These are phyloP conservation scores for Trichosporon faecale DNA, from an alignment of 1,284 basidiomycete genomes.

Conservation along the genomic window DNA sequence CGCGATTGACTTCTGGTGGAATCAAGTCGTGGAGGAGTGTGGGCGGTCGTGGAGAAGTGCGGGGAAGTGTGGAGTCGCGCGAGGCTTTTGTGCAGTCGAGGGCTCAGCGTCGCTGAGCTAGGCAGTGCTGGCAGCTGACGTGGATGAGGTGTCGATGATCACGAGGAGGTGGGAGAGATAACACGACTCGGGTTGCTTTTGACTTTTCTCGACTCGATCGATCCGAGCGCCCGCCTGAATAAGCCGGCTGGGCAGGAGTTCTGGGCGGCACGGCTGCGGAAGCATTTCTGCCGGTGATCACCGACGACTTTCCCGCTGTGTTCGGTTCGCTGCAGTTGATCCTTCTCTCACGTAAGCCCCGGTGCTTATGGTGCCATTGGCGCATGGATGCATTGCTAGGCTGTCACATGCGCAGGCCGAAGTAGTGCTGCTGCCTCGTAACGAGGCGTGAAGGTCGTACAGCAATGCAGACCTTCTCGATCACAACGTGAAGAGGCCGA, in stretches of 20 bases:
- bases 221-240: not conserved
- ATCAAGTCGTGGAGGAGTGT: not conserved
- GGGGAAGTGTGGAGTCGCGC: not conserved
- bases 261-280: not conserved
- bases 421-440: too few species aligned
- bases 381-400: too few species aligned
- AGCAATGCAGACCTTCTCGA: too few species aligned
- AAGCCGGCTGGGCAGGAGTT: not conserved
- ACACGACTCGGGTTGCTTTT: not conserved
- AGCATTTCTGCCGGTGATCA: not conserved
- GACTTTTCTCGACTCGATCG: not conserved
- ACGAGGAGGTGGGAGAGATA: not conserved
- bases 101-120: not conserved
- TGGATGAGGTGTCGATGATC: too few species aligned
- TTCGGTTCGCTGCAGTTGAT: not conserved
- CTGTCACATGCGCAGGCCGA: too few species aligned
- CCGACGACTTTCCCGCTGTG: not conserved
- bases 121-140: not conserved
- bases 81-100: not conserved
- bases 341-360: not conserved
- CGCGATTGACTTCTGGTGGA: not conserved
- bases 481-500: too few species aligned
- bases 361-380: too few species aligned
- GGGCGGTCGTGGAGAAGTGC: too few species aligned
- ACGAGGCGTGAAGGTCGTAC: too few species aligned